A percentile compares a stretch with the other conserved stretches of the same genome.
phyloP scores from a whole-genome alignment of 495 filamentous ascomycete species.

The Neurospora tetraspora region DNA sequence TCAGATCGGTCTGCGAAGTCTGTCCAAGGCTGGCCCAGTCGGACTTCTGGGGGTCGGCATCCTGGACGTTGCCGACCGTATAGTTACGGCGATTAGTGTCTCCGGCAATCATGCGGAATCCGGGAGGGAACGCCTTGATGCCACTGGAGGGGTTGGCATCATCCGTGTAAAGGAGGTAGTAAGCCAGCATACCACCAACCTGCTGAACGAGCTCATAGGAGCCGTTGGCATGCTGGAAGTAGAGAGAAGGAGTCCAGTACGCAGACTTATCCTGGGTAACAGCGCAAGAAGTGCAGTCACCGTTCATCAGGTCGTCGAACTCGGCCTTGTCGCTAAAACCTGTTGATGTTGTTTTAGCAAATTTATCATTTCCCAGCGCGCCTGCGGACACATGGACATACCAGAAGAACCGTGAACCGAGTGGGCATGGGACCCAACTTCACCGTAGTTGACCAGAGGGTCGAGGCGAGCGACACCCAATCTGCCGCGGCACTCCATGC shows the following conservation, averaged over 20 bases:
- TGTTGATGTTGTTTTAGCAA: conserved; percentile 10
- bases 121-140: conserved; percentile 64
- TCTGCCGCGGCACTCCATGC: conserved; percentile 66
- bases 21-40: conserved; percentile 49
- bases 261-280: conserved; percentile 55
- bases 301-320: conserved; percentile 40
- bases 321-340: conserved; percentile 39
- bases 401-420: conserved; percentile 58
- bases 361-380: background rate
- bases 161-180: conserved; percentile 59
- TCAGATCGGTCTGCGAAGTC: conserved; percentile 52
- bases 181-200: conserved; percentile 56
- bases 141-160: conserved; percentile 31
- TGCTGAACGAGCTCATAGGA: conserved; percentile 39
- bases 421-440: conserved; percentile 58
- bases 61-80: conserved; percentile 37
- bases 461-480: conserved; percentile 60
- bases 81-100: conserved; percentile 60
- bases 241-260: conserved; percentile 59
- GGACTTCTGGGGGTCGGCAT: conserved; percentile 65
- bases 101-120: conserved; percentile 83
- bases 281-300: conserved; percentile 53
- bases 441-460: conserved; percentile 54
- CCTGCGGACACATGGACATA: conserved; percentile 19
- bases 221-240: conserved; percentile 45